Evolutionary conservation across 2,329 filamentous ascomycete species (phyloP), one percentile per base, ranked within the genome.

Genomic region (Thelonectria rubi): DNA sequence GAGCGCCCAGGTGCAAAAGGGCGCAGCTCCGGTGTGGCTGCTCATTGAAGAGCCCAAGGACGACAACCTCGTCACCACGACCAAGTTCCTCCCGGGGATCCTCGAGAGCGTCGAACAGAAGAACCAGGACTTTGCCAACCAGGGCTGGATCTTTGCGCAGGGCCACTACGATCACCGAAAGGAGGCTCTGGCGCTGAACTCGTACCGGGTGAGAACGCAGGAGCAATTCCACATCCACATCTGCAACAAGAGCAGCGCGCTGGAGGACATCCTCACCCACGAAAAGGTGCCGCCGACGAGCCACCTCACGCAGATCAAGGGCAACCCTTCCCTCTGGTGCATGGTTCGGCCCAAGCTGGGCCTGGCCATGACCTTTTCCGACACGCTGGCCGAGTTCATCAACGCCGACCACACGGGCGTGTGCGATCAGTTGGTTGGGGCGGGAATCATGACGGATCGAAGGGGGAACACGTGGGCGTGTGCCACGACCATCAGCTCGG

Each of bases 171-270:
- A 61, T 10, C 15, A 52, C 5, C 10, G 5, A 3, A 39, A 2
- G 3, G 18, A 61, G 30, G 47, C 63, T 1, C 42, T 67, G 39
- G 55, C 54, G 5, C 32, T 67, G 3, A 64, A 65, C 26, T 61
- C 63, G n/a, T 65, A 48, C 26, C 54, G 63, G 11, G 48, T 50
- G n/a, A 42, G 65, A 14, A 61, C 47, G 0, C 50, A 56, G 7
- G 60, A 65, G 40, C 65, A 67, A 34, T 52, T 67, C 2, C 65
- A 67, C 45, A 67, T 67, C 21, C 63, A 67, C 10, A 24, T 59
- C 5, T 67, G 65, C 55, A 12, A 37, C n/a, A 18, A 37, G 39
- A 65, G 63, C 32, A 20, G 15, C 20, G 34, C 34, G 3, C 60
- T 55, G 9, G n/a, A 49, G 42, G 18, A 42, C 2, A 39, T 51